Evolutionary conservation across 805 yeast genomes (phyloP).

Genomic region (Pichia gijzeniarum): DNA sequence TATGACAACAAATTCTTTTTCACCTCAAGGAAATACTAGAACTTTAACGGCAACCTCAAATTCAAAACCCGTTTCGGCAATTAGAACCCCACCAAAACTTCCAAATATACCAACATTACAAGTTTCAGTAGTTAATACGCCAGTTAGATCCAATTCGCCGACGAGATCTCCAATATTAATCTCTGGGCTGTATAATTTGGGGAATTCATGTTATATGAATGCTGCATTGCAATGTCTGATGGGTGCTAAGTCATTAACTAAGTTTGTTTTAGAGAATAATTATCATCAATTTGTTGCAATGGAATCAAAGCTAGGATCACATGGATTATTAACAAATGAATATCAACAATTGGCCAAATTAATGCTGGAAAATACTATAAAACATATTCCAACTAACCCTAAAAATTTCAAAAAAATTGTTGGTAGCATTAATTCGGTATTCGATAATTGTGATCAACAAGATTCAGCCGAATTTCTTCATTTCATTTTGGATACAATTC

Average conservation of each 20-base stretch:
- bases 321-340: slow-evolving; percentile 67
- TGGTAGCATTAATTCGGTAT: slow-evolving; percentile 61
- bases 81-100: not conserved
- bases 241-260: slow-evolving; percentile 61
- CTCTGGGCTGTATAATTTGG: slow-evolving; percentile 74
- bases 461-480: slow-evolving; percentile 81
- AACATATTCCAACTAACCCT: slow-evolving; percentile 13
- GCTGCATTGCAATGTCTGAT: slow-evolving; percentile 80
- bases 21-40: no score
- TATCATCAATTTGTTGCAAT: slow-evolving; percentile 66
- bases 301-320: slow-evolving; percentile 69
- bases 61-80: no score
- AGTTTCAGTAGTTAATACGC: not conserved
- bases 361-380: slow-evolving; percentile 39
- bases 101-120: not conserved
- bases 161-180: slow-evolving; percentile 26
- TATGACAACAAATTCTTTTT: no score
- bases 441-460: slow-evolving; percentile 67
- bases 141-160: slow-evolving; percentile 4
- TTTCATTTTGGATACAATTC: slow-evolving; percentile 67
- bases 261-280: slow-evolving; percentile 53
- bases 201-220: slow-evolving; percentile 92
- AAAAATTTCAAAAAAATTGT: slow-evolving; percentile 51
- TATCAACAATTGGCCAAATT: slow-evolving; percentile 37
- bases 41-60: no score